Evolutionary conservation across 2,329 filamentous ascomycete species (phyloP).

Genomic region (Botrytis hyacinthi): DNA sequence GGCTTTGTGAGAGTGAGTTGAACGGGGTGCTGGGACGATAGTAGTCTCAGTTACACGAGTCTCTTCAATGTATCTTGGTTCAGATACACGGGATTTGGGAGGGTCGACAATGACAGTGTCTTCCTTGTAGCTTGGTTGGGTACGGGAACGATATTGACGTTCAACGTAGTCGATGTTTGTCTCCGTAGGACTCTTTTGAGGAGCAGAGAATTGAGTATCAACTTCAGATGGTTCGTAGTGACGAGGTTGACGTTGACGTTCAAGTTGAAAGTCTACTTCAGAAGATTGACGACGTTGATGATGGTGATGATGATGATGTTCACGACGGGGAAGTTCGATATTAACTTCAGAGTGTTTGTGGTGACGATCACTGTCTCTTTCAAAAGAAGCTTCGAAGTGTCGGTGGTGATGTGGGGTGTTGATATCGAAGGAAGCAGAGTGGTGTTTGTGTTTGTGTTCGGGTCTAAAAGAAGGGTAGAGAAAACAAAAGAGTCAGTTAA

Average conservation of each 20-base stretch:
- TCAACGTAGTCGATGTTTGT: conserved; percentile 59
- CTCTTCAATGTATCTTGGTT: conserved; percentile 35
- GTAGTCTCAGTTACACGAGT: conserved; percentile 36
- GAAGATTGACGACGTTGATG: conserved; percentile 26
- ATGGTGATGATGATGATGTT: conserved; percentile 27
- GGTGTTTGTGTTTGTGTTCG: conserved; percentile 42
- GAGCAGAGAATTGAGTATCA: conserved; percentile 31
- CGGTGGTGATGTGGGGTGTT: conserved; percentile 39
- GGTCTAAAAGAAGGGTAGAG: conserved; percentile 22
- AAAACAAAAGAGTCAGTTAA: conserved; percentile 29
- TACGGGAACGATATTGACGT: conserved; percentile 59
- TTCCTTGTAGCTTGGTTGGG: conserved; percentile 41
- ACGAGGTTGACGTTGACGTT: conserved; percentile 39
- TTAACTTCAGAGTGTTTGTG: conserved; percentile 17
- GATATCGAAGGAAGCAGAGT: conserved; percentile 51
- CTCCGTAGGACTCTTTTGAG: conserved; percentile 28
- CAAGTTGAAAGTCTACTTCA: conserved; percentile 45
- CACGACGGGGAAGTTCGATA: conserved; percentile 43
- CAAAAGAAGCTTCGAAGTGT: conserved; percentile 28
- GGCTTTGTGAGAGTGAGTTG: conserved; percentile 32
- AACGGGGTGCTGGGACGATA: conserved; percentile 39
- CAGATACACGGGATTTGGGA: conserved; percentile 43
- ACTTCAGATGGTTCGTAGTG: conserved; percentile 32
- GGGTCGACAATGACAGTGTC: conserved; percentile 54
- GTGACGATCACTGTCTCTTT: conserved; percentile 20